Evolutionary conservation across 106 monocot species (phyloP), one percentile per base, ranked within the genome.

Genomic region (Triglochin maritima): DNA sequence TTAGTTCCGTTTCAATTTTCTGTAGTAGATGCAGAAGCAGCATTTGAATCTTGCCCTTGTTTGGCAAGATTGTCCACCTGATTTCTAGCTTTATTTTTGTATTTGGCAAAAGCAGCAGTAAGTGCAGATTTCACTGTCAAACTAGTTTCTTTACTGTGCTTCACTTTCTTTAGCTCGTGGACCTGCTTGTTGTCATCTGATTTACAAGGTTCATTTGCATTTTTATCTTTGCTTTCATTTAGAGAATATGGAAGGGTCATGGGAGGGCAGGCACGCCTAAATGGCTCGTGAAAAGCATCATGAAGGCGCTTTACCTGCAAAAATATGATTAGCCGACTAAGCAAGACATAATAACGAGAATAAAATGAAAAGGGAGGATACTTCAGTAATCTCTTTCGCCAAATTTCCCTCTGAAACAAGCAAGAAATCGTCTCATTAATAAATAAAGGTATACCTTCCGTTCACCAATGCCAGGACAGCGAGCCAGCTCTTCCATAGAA

Each of bases 401-500:
- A 6, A 48, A 44, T 47, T 9, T 13, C 15, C 7, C 7, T 48
- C 6, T 14, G 14, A 64, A 11, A 13, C 5, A 62, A 62, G 12
- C 11, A 44, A 9, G 3, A 8, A 3, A 45, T 29, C 29, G 29
- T 29, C 29, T 29, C 29, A 29, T 29, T 43, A 44, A 45, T 12
- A 60, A n/a, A 3, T 2, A 13, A 13, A 4, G 12, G 44, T 44
- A 42, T 78, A 90, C 95, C 90, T 95, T 95, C 46, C 79, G 79
- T 64, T 95, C 95, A 52, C 95, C 95, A 63, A 95, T 95, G 49
- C 95, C 95, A 41, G 90, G 95, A 49, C 95, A 95, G 3, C 85
- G 83, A 58, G 95, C 90, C 62, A 95, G 71, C 17, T 95, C 95
- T 73, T 95, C 95, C 95, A 95, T 90, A 59, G 95, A 95, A 69